A percentile compares a stretch with the other conserved stretches of the same genome.
Evolutionary conservation across 371 early-diverging fungal species (phyloP).

Genomic region (Mortierella sp.): DNA sequence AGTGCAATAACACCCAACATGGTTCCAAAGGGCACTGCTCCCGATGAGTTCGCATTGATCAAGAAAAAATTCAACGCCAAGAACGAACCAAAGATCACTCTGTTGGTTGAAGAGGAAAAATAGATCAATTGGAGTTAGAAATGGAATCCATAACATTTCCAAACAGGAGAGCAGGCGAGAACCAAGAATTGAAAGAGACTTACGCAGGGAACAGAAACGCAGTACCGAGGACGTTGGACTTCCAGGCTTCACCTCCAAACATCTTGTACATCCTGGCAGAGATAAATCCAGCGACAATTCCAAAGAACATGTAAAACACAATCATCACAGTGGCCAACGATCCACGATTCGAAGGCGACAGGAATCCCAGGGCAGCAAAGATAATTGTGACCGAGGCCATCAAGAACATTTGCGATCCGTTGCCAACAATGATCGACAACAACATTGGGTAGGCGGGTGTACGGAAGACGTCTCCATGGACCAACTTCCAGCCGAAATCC

Average conservation of each 20-base stretch:
- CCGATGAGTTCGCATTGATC: constrained; percentile 88
- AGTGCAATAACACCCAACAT: constrained; percentile 87
- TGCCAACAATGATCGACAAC: constrained; percentile 91
- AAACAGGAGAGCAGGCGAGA: neutral
- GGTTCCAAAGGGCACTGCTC: constrained; percentile 94
- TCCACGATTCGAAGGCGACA: constrained; percentile 96
- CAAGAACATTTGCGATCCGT: constrained; percentile 90
- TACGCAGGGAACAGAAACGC: constrained; percentile 90
- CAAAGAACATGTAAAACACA: constrained; percentile 91
- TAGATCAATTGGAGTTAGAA: neutral
- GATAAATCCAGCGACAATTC: constrained; percentile 88
- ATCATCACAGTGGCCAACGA: constrained; percentile 92
- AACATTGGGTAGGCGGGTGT: constrained; percentile 85
- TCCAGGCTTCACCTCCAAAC: constrained; percentile 93
- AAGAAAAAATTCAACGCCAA: constrained; percentile 93
- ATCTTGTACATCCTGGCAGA: constrained; percentile 95
- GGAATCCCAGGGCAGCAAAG: constrained; percentile 97
- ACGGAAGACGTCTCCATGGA: constrained; percentile 95
- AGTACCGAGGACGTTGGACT: constrained; percentile 85
- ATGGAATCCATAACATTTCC: no score
- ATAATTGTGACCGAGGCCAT: constrained; percentile 88
- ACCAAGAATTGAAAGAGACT: constrained; percentile 21
- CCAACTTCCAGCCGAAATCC: constrained; percentile 94
- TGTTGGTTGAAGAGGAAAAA: constrained; percentile 9
- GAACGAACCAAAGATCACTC: constrained; percentile 77